phyloP scores from a whole-genome alignment of 768 basidiomycete genomes.

The Atractiella rhizophila region DNA sequence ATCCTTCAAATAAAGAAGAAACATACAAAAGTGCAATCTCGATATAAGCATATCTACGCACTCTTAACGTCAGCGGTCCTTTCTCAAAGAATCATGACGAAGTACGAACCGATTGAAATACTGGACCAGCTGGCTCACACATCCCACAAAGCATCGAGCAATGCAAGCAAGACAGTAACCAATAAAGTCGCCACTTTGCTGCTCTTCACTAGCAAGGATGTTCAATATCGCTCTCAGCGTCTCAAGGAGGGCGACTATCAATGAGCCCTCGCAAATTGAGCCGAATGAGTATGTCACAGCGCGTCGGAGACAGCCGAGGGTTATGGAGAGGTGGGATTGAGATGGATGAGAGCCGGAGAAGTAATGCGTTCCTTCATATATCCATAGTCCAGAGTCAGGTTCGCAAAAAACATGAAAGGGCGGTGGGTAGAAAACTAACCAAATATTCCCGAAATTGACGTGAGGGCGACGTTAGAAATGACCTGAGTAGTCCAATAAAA shows the following conservation, averaged over 20 bases:
- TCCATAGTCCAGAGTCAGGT: no score
- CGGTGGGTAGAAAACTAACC: no score
- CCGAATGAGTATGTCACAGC: constrained; percentile 17
- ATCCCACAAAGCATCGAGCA: constrained; percentile 15
- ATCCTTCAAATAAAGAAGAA: no score
- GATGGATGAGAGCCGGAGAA: constrained; percentile 2
- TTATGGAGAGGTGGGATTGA: no score
- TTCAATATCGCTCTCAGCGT: constrained; percentile 13
- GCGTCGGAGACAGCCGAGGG: constrained; percentile 13
- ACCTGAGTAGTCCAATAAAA: constrained; percentile 7
- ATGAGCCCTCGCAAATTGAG: constrained; percentile 11
- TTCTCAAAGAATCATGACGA: not conserved
- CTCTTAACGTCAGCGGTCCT: not conserved
- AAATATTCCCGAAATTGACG: constrained; percentile 15
- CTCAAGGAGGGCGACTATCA: constrained; percentile 18
- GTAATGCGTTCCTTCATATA: no score
- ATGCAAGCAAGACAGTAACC: constrained; percentile 14
- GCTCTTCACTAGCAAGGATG: constrained; percentile 11
- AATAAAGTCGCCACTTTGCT: constrained; percentile 9
- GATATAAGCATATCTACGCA: constrained; percentile 13
- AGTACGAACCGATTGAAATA: constrained; percentile 13
- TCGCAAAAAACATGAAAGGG: no score
- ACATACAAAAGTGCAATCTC: constrained; percentile 3
- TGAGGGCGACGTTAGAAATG: constrained; percentile 14
- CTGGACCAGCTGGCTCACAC: constrained; percentile 10